A percentile compares a stretch with the other conserved stretches of the same genome.
Conservation (phyloP, 257 asterid species). For the Penstemon eatonii region DNA sequence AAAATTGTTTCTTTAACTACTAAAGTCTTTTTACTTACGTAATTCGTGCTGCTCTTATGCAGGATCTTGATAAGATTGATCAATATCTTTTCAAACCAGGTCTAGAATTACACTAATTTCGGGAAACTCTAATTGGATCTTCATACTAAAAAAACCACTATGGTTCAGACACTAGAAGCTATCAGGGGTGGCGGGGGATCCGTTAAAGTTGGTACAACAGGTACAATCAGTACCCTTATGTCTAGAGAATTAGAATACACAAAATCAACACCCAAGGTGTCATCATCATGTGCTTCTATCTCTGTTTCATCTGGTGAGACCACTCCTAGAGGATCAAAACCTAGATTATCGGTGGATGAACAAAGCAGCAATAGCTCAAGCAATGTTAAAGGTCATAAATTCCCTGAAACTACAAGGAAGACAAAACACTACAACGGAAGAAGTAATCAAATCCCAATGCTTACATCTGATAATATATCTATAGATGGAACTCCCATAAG, state of each 20-base stretch:
- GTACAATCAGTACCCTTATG: conserved; percentile 78
- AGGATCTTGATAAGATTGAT: conserved; percentile 28
- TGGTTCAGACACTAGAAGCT: conserved; percentile 69
- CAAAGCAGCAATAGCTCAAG: conserved; percentile 49
- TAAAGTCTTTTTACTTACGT: not conserved
- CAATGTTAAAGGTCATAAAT: conserved; percentile 23
- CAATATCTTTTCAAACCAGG: conserved; percentile 14
- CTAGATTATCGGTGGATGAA: conserved; percentile 39
- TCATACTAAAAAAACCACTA: conserved; percentile 22
- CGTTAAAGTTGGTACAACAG: conserved; percentile 73
- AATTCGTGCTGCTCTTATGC: conserved; percentile 21
- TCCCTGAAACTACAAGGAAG: conserved; percentile 40
- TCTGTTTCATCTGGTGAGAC: conserved; percentile 32
- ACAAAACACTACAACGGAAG: conserved; percentile 44
- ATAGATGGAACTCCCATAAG: conserved; percentile 63
- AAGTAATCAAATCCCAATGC: conserved; percentile 65
- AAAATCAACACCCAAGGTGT: too few relatives aligned
- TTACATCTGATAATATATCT: conserved; percentile 46
- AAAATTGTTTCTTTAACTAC: too few relatives aligned
- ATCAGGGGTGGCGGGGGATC: conserved; percentile 82
- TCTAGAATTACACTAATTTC: not conserved
- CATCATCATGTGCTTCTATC: conserved; percentile 37
- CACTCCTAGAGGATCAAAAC: conserved; percentile 31
- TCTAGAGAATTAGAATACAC: conserved; percentile 63
- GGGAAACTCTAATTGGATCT: not conserved